Conservation (phyloP, 179 eudicot genomes). For the Amaranthus tricolor region DNA sequence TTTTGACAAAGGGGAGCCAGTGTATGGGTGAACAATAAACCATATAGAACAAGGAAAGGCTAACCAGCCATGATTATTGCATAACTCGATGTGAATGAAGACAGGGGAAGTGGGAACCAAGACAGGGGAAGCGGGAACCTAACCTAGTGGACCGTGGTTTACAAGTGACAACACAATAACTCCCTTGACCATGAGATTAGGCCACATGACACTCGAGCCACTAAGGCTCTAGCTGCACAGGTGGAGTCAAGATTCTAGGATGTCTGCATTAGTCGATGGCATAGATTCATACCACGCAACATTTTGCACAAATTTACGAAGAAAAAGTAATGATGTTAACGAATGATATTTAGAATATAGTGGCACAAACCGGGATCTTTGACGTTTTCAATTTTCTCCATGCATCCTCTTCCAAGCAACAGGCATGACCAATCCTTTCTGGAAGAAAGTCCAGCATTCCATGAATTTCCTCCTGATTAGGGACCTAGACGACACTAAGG, state of each 20-base stretch:
- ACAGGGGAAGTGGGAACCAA: neutral
- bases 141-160: neutral
- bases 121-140: neutral
- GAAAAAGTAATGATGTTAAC: neutral
- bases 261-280: neutral
- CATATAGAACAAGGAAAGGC: neutral
- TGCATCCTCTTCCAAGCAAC: conserved; percentile 84
- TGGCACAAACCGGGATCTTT: conserved; percentile 69
- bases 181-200: neutral
- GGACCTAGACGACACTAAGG: conserved; percentile 81
- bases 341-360: neutral
- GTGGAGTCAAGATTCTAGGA: neutral
- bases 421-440: conserved; percentile 92
- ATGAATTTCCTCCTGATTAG: conserved; percentile 77
- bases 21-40: neutral
- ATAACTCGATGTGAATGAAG: neutral
- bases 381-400: conserved; percentile 60
- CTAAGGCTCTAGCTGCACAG: neutral
- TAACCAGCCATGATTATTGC: neutral
- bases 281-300: neutral
- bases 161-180: conserved; percentile 7
- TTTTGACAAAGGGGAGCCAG: neutral
- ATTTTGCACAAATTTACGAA: neutral
- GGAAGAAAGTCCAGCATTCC: conserved; percentile 89
- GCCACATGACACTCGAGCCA: neutral